These are phyloP conservation scores for Plectosphaerella plurivora DNA, from an alignment of 2,329 filamentous ascomycete species.

Conservation along the genomic window DNA sequence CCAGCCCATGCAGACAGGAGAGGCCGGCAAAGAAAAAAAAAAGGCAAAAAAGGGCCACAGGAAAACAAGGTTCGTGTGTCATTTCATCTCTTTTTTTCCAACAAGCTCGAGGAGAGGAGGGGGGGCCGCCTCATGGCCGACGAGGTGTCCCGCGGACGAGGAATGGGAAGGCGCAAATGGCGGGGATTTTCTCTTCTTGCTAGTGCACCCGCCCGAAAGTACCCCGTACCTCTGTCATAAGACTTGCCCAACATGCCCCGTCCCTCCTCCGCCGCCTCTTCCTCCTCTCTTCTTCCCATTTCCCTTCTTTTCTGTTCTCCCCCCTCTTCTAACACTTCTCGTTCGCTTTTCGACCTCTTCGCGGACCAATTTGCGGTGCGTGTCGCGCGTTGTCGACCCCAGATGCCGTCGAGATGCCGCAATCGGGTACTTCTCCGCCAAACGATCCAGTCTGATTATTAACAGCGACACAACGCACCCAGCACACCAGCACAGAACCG, in stretches of 20 bases:
- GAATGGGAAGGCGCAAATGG: neutral
- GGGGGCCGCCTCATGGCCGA: too few relatives aligned
- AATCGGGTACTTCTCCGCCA: neutral
- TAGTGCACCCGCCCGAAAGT: constrained; percentile 1
- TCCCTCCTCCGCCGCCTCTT: constrained; percentile 20
- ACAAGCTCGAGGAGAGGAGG: too few relatives aligned
- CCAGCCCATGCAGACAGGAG: too few relatives aligned
- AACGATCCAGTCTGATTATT: neutral
- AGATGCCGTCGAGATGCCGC: neutral
- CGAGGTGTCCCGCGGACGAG: neutral
- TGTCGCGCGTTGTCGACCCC: neutral
- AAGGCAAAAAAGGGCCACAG: too few relatives aligned
- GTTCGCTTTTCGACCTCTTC: neutral
- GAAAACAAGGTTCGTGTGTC: too few relatives aligned
- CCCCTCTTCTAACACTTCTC: constrained; percentile 1
- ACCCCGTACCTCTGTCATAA: constrained; percentile 11
- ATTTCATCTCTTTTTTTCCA: too few relatives aligned
- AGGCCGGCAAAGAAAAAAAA: too few relatives aligned
- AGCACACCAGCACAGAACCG: too few relatives aligned
- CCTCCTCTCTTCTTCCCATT: constrained; percentile 12
- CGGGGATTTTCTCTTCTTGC: neutral
- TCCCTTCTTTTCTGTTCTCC: neutral
- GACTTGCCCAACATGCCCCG: constrained; percentile 25
- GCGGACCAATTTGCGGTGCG: neutral
- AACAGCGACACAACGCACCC: too few relatives aligned